These are phyloP conservation scores for Hirschioporus abietinus DNA, from an alignment of 768 basidiomycete genomes.

Conservation along the genomic window DNA sequence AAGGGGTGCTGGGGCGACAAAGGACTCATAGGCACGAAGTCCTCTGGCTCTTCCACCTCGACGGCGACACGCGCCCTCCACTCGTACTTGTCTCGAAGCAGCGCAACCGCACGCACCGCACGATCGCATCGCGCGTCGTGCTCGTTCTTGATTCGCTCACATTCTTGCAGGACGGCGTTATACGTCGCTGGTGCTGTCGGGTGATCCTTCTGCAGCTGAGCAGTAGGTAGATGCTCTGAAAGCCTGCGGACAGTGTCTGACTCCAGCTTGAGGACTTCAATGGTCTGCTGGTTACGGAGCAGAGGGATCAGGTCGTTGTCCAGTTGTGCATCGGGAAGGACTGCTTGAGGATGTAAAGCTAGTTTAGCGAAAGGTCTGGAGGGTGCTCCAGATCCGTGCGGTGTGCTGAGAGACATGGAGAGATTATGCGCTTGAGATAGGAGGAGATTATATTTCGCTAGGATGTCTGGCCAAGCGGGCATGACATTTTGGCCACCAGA, in stretches of 20 bases:
- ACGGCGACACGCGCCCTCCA: conserved; percentile 81
- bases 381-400: conserved; percentile 16
- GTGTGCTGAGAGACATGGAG: conserved; percentile 45
- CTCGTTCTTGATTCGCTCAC: conserved; percentile 56
- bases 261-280: conserved; percentile 67
- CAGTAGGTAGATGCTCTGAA: conserved; percentile 51
- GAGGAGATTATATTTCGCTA: conserved; percentile 81
- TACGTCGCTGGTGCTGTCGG: conserved; percentile 26
- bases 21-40: conserved; percentile 33
- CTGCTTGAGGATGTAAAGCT: conserved; percentile 56
- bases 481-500: conserved; percentile 51
- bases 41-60: conserved; percentile 74
- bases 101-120: conserved; percentile 71
- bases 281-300: conserved; percentile 75
- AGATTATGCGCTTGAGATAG: conserved; percentile 80
- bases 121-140: conserved; percentile 76
- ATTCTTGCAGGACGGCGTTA: conserved; percentile 63
- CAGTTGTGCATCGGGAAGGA: conserved; percentile 59
- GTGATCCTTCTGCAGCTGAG: neutral
- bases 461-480: conserved; percentile 81
- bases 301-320: conserved; percentile 72
- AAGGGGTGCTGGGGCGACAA: neutral
- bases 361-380: conserved; percentile 56
- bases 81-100: conserved; percentile 76
- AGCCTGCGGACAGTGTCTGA: conserved; percentile 68